Evolutionary conservation across 768 basidiomycete genomes (phyloP).

Genomic region (Phallus indusiatus): DNA sequence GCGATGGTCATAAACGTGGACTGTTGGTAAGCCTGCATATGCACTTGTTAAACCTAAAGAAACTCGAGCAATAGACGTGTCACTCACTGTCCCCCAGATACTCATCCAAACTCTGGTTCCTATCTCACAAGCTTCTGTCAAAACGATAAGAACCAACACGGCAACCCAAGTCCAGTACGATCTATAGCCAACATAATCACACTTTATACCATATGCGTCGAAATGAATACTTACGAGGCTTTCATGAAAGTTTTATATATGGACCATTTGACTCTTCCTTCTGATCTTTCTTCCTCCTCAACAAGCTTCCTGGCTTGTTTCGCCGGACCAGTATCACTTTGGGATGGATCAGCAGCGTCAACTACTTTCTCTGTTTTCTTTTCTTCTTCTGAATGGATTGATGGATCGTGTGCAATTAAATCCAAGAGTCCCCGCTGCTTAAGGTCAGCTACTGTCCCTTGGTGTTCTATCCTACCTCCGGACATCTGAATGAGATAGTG

Average conservation of each 20-base stretch:
- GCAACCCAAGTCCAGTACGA: conserved; percentile 15
- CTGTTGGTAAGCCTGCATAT: conserved; percentile 2
- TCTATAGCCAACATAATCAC: conserved; percentile 3
- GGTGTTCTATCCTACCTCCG: conserved; percentile 70
- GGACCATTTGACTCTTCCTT: conserved; percentile 15
- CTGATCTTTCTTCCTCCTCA: conserved; percentile 15
- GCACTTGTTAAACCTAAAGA: neutral
- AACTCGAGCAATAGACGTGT: neutral
- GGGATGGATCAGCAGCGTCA: neutral
- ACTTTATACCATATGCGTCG: neutral
- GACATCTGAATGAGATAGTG: conserved; percentile 70
- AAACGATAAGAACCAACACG: conserved; percentile 8
- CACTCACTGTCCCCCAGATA: conserved; percentile 11
- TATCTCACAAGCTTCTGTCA: conserved; percentile 10
- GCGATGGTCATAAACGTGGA: neutral
- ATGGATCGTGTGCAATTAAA: conserved; percentile 27
- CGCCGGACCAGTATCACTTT: neutral
- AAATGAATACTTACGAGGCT: conserved; percentile 9
- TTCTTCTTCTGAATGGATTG: conserved; percentile 17
- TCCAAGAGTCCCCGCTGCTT: conserved; percentile 52
- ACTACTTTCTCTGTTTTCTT: conserved; percentile 14
- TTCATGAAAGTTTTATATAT: conserved; percentile 19
- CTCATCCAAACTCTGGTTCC: conserved; percentile 24
- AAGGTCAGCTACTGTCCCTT: conserved; percentile 61
- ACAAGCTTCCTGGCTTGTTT: conserved; percentile 12